Conservation (phyloP, 345 rosid genomes). For the Hirschfeldia incana region DNA sequence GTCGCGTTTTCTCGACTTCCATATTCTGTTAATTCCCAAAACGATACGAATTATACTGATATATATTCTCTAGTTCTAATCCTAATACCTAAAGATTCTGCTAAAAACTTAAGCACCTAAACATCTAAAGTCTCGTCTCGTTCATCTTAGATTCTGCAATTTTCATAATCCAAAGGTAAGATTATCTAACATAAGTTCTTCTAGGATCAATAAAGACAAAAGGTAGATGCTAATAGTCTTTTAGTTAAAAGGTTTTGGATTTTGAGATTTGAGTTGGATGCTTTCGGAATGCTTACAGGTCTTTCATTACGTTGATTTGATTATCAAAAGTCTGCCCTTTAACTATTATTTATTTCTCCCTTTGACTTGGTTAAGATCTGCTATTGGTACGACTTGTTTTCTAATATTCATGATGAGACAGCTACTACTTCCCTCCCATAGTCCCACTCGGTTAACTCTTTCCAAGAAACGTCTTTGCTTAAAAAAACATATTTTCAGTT, state of each 20-base stretch:
- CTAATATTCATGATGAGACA: background rate
- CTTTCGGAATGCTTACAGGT: background rate
- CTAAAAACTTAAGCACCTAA: background rate
- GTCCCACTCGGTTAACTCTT: background rate
- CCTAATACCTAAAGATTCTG: background rate
- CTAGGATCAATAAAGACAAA: background rate
- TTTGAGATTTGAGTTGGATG: background rate
- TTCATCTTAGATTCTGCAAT: background rate
- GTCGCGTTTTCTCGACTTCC: too few species aligned
- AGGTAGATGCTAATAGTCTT: background rate
- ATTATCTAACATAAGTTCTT: background rate
- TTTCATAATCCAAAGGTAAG: background rate
- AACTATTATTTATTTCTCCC: background rate
- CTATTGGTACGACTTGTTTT: background rate
- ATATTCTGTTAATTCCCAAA: too few species aligned
- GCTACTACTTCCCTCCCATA: background rate
- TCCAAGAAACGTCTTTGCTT: background rate
- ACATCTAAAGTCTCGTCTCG: background rate
- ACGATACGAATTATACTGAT: too few species aligned
- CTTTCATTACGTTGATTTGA: background rate
- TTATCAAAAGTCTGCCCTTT: background rate
- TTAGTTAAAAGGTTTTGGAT: background rate
- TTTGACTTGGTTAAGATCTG: background rate
- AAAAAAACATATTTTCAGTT: background rate
- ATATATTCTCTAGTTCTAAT: too few species aligned